Evolutionary conservation across 768 basidiomycete species (phyloP).

Genomic region (Phaffia tasmanica): DNA sequence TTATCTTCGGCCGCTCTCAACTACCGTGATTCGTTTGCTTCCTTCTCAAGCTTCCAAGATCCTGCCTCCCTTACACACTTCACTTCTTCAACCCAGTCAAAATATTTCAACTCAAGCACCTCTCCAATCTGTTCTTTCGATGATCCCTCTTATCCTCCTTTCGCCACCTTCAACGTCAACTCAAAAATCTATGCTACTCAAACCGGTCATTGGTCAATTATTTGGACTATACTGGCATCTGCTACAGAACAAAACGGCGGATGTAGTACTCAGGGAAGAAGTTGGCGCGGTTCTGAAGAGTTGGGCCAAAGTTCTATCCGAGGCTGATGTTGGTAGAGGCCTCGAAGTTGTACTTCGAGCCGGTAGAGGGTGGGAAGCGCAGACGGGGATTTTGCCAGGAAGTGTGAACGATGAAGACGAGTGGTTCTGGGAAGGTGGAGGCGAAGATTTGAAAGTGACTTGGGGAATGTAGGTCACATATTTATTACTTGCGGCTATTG

Average conservation of each 20-base stretch:
- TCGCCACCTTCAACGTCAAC: slow-evolving; percentile 14
- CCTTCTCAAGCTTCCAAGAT: not conserved
- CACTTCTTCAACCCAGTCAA: slow-evolving; percentile 5
- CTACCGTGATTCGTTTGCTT: not conserved
- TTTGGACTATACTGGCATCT: slow-evolving; percentile 55
- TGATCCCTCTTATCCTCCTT: slow-evolving; percentile 20
- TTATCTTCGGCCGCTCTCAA: slow-evolving; percentile 17
- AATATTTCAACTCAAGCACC: not conserved
- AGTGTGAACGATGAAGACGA: slow-evolving; percentile 44
- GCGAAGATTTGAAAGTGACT: slow-evolving; percentile 42
- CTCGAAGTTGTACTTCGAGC: slow-evolving; percentile 51
- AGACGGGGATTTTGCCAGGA: slow-evolving; percentile 29
- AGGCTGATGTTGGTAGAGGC: slow-evolving; percentile 46
- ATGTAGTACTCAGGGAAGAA: slow-evolving; percentile 53
- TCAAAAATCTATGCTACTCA: slow-evolving; percentile 45
- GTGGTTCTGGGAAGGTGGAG: slow-evolving; percentile 45
- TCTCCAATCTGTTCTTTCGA: not conserved
- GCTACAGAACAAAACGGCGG: slow-evolving; percentile 44
- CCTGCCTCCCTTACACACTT: slow-evolving; percentile 10
- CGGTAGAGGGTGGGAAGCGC: slow-evolving; percentile 34
- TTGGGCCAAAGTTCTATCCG: slow-evolving; percentile 60
- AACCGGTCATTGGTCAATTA: slow-evolving; percentile 56
- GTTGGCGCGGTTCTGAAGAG: slow-evolving; percentile 53
- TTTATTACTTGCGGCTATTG: not conserved
- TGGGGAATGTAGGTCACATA: slow-evolving; percentile 36